Base-by-base conservation (phyloP, 352 stramenopile species). In the Pythium scleroteichum region DNA sequence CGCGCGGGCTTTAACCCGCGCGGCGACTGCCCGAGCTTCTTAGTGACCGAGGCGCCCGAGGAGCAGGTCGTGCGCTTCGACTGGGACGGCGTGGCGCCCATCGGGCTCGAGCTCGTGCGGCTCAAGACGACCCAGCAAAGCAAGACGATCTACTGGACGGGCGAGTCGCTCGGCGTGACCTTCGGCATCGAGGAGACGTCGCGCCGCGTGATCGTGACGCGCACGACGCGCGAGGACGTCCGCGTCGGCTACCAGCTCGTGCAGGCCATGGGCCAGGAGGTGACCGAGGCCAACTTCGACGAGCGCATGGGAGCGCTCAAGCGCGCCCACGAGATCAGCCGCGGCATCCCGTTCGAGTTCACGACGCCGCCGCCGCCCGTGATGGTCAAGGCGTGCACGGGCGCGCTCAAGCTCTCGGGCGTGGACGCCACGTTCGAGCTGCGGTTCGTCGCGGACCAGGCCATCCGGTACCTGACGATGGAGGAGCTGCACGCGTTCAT, bases 181-280 rank as follows among this genome's bases (percentile, higher is more conserved):
- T 79, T 93, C 38, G 78, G 82, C 71, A 79, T 91, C 26, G 84
- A 93, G 57, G 79, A 85, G 32, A 79, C 75, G 17, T 90, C 84
- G 22, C 72, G 80, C 42, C 69, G 71, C 42, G 69, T 93, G 1
- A 76, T 93, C 23, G 82, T 93, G 13, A 91, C 80, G 33, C 72
- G 73, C 41, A 87, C 79, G 10, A 68, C 59, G 29, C 79, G 81
- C 27, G 19, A 66, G 10, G 83, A 89, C 53, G 74, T 93, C 16
- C 62, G 50, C 2, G 65, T 71, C 8, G 84, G 84, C 3, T 82
- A 88, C 58, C 73, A 90, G 29, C 68, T 93, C 26, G 35, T 88
- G 5, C 38, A 68, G 16, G 82, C 81, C 4, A 68, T 66, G 40
- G 75, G 76, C 3, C 59, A 80, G 8, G 45, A 59, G 6, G 60